Evolutionary conservation across 495 filamentous ascomycete species (phyloP), one percentile per base, ranked within the genome.

Genomic region (Aspergillus haitiensis): DNA sequence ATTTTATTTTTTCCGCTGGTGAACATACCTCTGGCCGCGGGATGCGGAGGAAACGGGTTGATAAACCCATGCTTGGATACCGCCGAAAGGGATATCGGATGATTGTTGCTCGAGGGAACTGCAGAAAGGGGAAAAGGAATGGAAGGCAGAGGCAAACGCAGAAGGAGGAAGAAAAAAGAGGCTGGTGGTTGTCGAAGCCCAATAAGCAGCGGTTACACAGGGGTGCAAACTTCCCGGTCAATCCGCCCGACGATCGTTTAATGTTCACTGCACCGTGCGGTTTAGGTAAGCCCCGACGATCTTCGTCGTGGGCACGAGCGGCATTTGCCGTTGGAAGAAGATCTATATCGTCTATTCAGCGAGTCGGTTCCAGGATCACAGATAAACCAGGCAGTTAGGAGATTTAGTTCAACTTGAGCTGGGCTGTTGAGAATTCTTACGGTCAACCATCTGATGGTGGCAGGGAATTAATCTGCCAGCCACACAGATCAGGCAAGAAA

Each of bases 21-120:
- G 31, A 51, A 67, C 75, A 69, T 71, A 84, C 82, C 74, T 80
- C 76, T 69, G 82, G 82, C 75, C 82, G 82, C 74, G 82, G 82
- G 64, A 84, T 78, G 73, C 81, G 79, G 69, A 84, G 67, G 56
- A 74, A 78, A 62, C 79, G 77, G 66, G 75, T 72, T 64, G 72
- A 61, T 53, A 77, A 70, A 59, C 78, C 79, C 80, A 82, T 83
- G 54, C 21, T 21, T 69, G 51, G 54, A 56, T 59, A 56, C 56
- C 61, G 61, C 52, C 61, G 56, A 46, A 35, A 34, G 60, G 34
- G 58, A 60, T 48, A 48, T 36, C 56, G 34, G 48, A 52, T 52
- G 13, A 42, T 39, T 40, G 52, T 48, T 47, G 33, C n/a, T 47
- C n/a, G 44, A 47, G 44, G 44, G 15, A 40, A 49, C n/a, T 45